A percentile compares a stretch with the other conserved stretches of the same genome.
Conservation (phyloP, 352 stramenopile genomes). For the Phytophthora foliorum region DNA sequence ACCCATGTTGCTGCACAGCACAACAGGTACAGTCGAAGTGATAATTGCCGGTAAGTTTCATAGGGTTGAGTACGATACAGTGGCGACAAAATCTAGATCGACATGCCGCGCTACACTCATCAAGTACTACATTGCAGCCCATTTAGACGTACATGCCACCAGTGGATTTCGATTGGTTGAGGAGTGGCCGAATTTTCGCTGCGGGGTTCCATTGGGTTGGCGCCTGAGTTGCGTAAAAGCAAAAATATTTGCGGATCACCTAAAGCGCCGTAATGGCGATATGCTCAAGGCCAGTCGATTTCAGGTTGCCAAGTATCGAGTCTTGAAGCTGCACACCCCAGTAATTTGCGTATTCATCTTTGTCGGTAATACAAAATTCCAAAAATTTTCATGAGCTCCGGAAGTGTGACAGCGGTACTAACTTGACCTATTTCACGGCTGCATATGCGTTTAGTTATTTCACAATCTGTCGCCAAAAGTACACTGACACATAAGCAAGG, state of each 20-base stretch:
- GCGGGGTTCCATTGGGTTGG: neutral
- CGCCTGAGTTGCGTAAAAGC: constrained; percentile 1
- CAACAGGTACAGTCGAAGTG: constrained; percentile 10
- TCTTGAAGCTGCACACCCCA: constrained; percentile 11
- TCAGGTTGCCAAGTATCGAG: constrained; percentile 10
- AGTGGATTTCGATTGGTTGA: constrained; percentile 14
- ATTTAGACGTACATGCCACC: constrained; percentile 4
- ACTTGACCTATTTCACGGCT: neutral
- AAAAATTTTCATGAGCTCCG: constrained; percentile 23
- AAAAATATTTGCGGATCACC: constrained; percentile 9
- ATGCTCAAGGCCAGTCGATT: constrained; percentile 4
- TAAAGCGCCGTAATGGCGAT: constrained; percentile 9
- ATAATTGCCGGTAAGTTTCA: constrained; percentile 22
- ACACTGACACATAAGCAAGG: constrained; percentile 4
- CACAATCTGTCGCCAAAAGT: constrained; percentile 19
- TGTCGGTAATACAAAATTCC: constrained; percentile 20
- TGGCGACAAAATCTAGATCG: constrained; percentile 5
- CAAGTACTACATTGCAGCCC: constrained; percentile 6
- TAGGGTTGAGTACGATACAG: constrained; percentile 14
- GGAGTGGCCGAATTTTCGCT: constrained; percentile 16
- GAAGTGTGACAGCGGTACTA: constrained; percentile 2
- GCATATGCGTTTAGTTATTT: constrained; percentile 18
- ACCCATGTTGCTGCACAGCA: constrained; percentile 34
- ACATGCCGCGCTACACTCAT: constrained; percentile 14
- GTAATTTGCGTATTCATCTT: constrained; percentile 18